Evolutionary conservation across 129 eudicot genomes (phyloP).

Genomic region (Flaveria brownii): DNA sequence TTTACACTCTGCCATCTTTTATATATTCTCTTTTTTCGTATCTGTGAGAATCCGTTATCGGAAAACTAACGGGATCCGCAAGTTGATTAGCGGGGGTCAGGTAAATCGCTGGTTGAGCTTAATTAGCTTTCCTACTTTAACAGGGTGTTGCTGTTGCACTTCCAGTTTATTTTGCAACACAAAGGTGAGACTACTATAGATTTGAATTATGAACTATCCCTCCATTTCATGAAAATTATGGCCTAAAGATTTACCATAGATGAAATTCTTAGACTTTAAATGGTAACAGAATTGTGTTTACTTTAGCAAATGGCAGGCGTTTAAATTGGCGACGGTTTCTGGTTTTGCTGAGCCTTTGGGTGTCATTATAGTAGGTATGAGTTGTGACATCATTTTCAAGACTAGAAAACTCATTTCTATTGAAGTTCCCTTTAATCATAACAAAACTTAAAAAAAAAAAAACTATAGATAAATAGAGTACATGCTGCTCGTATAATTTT

Average conservation of each 20-base stretch:
- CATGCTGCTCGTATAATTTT: background rate
- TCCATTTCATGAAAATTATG: background rate
- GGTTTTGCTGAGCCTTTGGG: constrained; percentile 98
- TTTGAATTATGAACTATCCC: background rate
- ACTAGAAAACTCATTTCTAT: background rate
- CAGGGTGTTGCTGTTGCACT: constrained; percentile 99
- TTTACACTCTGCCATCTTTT: background rate
- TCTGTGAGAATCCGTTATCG: no score
- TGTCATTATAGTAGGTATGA: constrained; percentile 90
- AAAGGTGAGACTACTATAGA: constrained; percentile 52
- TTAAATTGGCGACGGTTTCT: constrained; percentile 93
- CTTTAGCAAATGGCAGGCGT: constrained; percentile 97
- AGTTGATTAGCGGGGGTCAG: no score
- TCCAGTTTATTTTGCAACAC: constrained; percentile 97
- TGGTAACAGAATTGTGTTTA: background rate
- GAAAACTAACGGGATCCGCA: no score
- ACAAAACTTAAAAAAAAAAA: no score
- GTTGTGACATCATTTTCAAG: background rate
- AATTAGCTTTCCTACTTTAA: background rate
- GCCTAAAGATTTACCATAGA: background rate
- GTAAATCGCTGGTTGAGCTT: background rate
- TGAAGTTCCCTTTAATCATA: no score
- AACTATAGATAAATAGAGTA: background rate
- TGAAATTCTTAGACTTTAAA: constrained; percentile 5
- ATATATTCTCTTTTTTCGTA: background rate